Evolutionary conservation across 768 basidiomycete genomes (phyloP).

Genomic region (Russula earlei): DNA sequence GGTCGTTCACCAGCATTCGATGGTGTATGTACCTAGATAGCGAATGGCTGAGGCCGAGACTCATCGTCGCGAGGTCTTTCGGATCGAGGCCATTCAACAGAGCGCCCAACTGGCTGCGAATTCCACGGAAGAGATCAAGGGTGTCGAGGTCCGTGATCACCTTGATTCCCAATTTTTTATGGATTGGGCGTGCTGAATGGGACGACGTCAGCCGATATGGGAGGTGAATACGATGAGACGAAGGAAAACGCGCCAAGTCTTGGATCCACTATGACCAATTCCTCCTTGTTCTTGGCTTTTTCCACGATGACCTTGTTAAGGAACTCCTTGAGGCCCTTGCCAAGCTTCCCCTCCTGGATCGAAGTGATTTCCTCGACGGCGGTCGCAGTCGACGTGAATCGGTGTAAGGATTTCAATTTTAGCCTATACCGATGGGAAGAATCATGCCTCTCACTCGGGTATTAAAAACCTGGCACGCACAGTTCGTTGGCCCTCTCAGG

Average conservation of each 20-base stretch:
- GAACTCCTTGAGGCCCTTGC: constrained; percentile 90
- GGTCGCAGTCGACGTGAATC: constrained; percentile 91
- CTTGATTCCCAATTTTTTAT: constrained; percentile 88
- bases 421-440: constrained; percentile 41
- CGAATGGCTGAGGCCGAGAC: constrained; percentile 93
- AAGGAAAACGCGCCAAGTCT: constrained; percentile 61
- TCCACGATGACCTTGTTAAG: constrained; percentile 75
- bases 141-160: constrained; percentile 54
- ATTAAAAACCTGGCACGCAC: constrained; percentile 44
- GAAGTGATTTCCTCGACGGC: constrained; percentile 97
- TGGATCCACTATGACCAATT: constrained; percentile 77
- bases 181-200: constrained; percentile 44
- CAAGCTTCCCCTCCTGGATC: constrained; percentile 85
- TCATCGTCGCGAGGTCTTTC: constrained; percentile 95
- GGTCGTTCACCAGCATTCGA: neutral
- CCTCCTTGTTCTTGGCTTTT: constrained; percentile 87
- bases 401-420: constrained; percentile 90
- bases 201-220: too few species aligned
- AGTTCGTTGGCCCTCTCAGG: constrained; percentile 88
- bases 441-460: neutral
- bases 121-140: constrained; percentile 89
- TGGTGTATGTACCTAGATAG: constrained; percentile 63
- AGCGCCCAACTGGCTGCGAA: constrained; percentile 77
- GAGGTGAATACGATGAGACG: neutral
- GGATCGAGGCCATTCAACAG: constrained; percentile 88